These are phyloP conservation scores for Ustilaginoidea virens DNA, from an alignment of 2,329 filamentous ascomycete species.

Conservation along the genomic window DNA sequence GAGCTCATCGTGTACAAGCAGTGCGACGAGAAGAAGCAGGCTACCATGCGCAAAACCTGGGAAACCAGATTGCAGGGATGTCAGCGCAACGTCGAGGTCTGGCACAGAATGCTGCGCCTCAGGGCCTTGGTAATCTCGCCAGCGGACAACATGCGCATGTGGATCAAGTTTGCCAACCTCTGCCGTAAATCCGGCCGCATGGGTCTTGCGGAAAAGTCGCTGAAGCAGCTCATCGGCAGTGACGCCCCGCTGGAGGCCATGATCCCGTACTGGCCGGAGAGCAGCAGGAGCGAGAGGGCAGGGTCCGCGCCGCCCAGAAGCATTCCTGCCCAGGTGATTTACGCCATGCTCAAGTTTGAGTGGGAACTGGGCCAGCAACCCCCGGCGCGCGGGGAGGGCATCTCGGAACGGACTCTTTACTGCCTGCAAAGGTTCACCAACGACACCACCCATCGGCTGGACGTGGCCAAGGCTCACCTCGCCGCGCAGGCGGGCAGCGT, in stretches of 20 bases:
- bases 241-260: conserved; percentile 46
- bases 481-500: conserved; percentile 26
- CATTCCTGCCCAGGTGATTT: conserved; percentile 66
- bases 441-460: conserved; percentile 40
- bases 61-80: conserved; percentile 89
- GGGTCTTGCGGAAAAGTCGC: conserved; percentile 86
- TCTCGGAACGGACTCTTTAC: conserved; percentile 39
- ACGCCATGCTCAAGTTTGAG: conserved; percentile 93
- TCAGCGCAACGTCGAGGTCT: conserved; percentile 93
- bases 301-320: conserved; percentile 18
- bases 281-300: conserved; percentile 11
- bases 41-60: conserved; percentile 87
- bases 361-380: conserved; percentile 70
- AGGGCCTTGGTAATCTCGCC: conserved; percentile 84
- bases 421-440: conserved; percentile 46
- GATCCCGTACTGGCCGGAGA: conserved; percentile 43
- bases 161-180: conserved; percentile 97
- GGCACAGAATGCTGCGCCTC: conserved; percentile 95
- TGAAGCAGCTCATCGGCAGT: conserved; percentile 75
- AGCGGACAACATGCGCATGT: conserved; percentile 93
- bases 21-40: conserved; percentile 74
- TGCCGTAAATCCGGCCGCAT: conserved; percentile 93
- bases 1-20: conserved; percentile 98
- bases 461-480: conserved; percentile 35
- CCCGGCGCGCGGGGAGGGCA: conserved; percentile 22